A percentile compares a stretch with the other conserved stretches of the same genome.
These are phyloP conservation scores for Cylindrotheca closterium DNA, from an alignment of 108 stramenopile genomes.

Conservation along the genomic window DNA sequence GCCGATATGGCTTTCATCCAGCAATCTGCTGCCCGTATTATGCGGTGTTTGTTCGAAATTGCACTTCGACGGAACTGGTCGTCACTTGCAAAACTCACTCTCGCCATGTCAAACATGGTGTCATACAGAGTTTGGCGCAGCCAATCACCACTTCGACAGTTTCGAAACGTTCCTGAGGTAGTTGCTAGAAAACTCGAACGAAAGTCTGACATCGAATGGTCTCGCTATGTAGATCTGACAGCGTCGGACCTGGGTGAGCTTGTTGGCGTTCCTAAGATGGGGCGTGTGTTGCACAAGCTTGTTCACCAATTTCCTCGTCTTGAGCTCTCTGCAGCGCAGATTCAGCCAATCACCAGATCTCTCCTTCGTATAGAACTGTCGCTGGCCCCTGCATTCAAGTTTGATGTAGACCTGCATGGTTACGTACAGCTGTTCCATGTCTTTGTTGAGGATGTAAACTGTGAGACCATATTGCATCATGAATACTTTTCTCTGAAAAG, in stretches of 20 bases:
- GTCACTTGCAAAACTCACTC: constrained; percentile 82
- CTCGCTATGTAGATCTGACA: constrained; percentile 91
- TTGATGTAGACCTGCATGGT: constrained; percentile 91
- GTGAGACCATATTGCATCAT: constrained; percentile 93
- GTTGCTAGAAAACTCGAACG: constrained; percentile 94
- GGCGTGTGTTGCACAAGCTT: constrained; percentile 92
- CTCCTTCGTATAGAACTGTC: constrained; percentile 93
- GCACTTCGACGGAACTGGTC: constrained; percentile 95
- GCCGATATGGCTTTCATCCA: constrained; percentile 99
- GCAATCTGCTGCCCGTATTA: constrained; percentile 95
- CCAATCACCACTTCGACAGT: constrained; percentile 97
- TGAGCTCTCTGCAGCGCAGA: constrained; percentile 86
- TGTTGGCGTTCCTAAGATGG: constrained; percentile 97
- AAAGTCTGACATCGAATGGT: constrained; percentile 96
- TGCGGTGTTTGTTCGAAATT: constrained; percentile 97
- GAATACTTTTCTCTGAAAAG: constrained; percentile 87
- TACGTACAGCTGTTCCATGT: constrained; percentile 91
- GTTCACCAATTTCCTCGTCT: constrained; percentile 96
- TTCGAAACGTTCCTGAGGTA: constrained; percentile 88
- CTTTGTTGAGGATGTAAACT: constrained; percentile 96
- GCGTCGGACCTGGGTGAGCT: constrained; percentile 97
- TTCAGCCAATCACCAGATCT: constrained; percentile 96
- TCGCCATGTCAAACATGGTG: constrained; percentile 96
- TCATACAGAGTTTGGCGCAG: constrained; percentile 92
- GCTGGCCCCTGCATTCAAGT: constrained; percentile 91